Evolutionary conservation across 1,284 basidiomycete genomes (phyloP).

Genomic region (Fomes fomentarius): DNA sequence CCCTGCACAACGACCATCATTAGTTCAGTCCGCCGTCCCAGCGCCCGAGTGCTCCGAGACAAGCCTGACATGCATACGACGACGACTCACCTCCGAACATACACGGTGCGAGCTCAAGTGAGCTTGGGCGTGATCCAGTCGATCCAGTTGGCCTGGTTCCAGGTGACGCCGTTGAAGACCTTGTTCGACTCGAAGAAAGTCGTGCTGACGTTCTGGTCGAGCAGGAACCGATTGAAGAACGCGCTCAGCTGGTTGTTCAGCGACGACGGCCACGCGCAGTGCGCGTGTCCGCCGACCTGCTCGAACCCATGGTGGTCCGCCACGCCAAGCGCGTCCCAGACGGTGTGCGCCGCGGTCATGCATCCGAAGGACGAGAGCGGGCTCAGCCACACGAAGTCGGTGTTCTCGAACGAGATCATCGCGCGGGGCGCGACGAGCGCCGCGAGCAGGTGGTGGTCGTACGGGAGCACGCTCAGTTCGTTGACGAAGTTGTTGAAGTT

Average conservation of each 20-base stretch:
- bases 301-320: conserved; percentile 51
- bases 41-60: too few relatives aligned
- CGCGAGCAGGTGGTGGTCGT: conserved; percentile 56
- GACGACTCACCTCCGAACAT: not conserved
- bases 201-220: conserved; percentile 47
- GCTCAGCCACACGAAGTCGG: conserved; percentile 53
- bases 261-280: conserved; percentile 51
- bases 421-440: conserved; percentile 56
- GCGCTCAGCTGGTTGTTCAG: conserved; percentile 47
- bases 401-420: conserved; percentile 54
- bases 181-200: conserved; percentile 49
- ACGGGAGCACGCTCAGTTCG: conserved; percentile 45
- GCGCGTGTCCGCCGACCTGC: conserved; percentile 53
- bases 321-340: conserved; percentile 50
- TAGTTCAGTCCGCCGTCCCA: too few relatives aligned
- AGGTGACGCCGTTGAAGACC: conserved; percentile 42
- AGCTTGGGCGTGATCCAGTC: conserved; percentile 51
- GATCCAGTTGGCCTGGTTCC: conserved; percentile 46
- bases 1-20: too few relatives aligned
- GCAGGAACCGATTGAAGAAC: conserved; percentile 56
- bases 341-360: conserved; percentile 49
- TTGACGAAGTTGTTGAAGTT: conserved; percentile 49
- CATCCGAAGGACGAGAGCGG: conserved; percentile 50
- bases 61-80: too few relatives aligned
- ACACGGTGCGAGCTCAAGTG: not conserved